A percentile compares a stretch with the other conserved stretches of the same genome.
phyloP scores from a whole-genome alignment of 2,329 filamentous ascomycete genomes.

The Beauveria brongniartii region DNA sequence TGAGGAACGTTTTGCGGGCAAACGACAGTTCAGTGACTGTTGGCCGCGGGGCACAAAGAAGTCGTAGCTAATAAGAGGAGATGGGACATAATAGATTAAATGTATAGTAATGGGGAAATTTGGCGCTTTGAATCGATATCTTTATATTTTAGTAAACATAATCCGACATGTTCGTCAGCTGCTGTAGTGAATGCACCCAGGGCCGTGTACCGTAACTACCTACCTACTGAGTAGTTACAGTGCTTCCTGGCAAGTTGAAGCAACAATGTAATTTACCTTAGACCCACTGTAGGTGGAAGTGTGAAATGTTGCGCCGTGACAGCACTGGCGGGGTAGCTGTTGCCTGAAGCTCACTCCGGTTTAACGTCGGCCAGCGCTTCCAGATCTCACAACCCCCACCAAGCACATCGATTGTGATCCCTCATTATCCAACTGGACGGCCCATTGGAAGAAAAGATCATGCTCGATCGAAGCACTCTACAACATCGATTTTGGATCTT shows the following conservation, averaged over 20 bases:
- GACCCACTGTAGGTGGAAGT: background rate
- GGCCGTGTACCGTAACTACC: no score
- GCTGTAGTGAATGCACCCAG: background rate
- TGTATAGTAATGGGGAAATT: conserved; percentile 1
- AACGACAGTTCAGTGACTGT: background rate
- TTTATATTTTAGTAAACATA: background rate
- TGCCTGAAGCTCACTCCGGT: background rate
- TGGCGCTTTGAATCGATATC: background rate
- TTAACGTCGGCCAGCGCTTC: background rate
- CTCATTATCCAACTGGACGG: background rate
- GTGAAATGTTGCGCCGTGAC: background rate
- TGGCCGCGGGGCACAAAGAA: background rate
- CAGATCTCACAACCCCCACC: conserved; percentile 4
- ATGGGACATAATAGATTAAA: conserved; percentile 2
- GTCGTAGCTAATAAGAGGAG: background rate
- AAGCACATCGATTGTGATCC: background rate
- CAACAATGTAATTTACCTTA: no score
- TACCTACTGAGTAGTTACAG: background rate
- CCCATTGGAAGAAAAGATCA: background rate
- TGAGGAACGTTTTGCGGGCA: background rate
- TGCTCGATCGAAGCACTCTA: background rate
- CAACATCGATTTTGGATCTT: background rate
- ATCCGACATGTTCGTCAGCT: no score
- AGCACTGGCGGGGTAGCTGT: background rate
- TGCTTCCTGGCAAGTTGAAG: no score